Evolutionary conservation across 73 alveolate genomes (phyloP).

Genomic region (Uronychia binucleata): DNA sequence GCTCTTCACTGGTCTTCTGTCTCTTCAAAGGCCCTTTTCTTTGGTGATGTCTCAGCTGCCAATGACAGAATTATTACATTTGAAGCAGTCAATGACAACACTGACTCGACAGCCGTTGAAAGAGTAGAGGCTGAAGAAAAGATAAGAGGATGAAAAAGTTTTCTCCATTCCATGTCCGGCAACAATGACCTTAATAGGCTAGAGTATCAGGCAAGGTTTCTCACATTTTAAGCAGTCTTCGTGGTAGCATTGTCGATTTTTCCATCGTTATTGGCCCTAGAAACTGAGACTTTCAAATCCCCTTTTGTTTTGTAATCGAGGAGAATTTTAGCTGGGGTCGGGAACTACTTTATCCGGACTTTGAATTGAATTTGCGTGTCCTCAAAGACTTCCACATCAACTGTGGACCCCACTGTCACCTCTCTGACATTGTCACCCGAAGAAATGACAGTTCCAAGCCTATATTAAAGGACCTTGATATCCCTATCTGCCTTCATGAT

Average conservation of each 20-base stretch:
- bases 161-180: not conserved
- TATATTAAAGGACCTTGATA: not conserved
- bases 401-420: not conserved
- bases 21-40: not conserved
- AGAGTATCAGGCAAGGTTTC: no score
- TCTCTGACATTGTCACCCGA: constrained; percentile 1
- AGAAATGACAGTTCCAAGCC: not conserved
- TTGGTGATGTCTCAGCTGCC: not conserved
- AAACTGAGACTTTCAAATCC: constrained; percentile 7
- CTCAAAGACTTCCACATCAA: not conserved
- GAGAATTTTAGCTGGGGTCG: not conserved
- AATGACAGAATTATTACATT: not conserved
- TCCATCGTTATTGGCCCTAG: not conserved
- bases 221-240: no score
- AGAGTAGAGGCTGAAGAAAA: not conserved
- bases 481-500: constrained; percentile 4
- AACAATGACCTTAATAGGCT: not conserved
- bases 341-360: not conserved
- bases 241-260: not conserved
- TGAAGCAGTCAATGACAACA: not conserved
- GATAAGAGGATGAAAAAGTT: not conserved
- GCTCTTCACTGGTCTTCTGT: not conserved
- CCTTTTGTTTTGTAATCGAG: not conserved
- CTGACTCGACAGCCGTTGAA: not conserved
- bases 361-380: not conserved